Percentiles rank a stretch among this genome's conserved stretches.
These are phyloP conservation scores for Trichoderma harzianum DNA, from an alignment of 2,329 filamentous ascomycete species.

Conservation along the genomic window DNA sequence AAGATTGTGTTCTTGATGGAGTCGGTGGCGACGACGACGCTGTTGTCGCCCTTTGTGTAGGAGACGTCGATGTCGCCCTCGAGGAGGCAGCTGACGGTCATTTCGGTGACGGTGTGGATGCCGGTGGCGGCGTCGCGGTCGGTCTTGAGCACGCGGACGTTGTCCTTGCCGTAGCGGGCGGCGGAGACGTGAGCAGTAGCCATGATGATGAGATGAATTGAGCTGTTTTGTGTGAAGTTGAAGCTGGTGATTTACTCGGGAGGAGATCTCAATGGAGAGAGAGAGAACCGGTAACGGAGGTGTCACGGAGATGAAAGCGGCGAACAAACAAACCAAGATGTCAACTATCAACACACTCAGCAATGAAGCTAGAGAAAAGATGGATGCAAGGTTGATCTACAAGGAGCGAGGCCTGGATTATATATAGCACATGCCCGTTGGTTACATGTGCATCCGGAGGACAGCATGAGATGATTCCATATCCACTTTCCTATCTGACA, in stretches of 20 bases:
- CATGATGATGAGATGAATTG: constrained; percentile 18
- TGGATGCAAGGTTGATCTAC: not conserved
- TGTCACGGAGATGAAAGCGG: not conserved
- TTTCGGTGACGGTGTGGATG: constrained; percentile 83
- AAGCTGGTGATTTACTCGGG: not conserved
- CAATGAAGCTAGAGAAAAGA: not conserved
- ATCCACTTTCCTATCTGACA: not conserved
- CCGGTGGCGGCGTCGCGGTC: constrained; percentile 73
- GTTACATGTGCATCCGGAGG: not conserved
- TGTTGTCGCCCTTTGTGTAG: constrained; percentile 93
- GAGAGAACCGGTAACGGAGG: not conserved
- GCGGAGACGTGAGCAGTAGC: constrained; percentile 55
- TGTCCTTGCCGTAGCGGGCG: constrained; percentile 90
- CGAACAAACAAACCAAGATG: not conserved
- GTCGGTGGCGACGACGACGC: constrained; percentile 91
- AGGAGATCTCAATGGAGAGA: not conserved
- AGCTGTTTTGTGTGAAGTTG: constrained; percentile 8
- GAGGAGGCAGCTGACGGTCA: constrained; percentile 89
- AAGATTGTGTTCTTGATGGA: constrained; percentile 98
- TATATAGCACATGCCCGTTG: not conserved
- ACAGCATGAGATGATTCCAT: not conserved
- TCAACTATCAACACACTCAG: not conserved
- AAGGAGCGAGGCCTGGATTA: not conserved
- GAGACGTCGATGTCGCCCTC: constrained; percentile 88
- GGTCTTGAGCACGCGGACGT: constrained; percentile 96